These are phyloP conservation scores for Ampelomyces quisqualis DNA, from an alignment of 2,329 filamentous ascomycete genomes.

Conservation along the genomic window DNA sequence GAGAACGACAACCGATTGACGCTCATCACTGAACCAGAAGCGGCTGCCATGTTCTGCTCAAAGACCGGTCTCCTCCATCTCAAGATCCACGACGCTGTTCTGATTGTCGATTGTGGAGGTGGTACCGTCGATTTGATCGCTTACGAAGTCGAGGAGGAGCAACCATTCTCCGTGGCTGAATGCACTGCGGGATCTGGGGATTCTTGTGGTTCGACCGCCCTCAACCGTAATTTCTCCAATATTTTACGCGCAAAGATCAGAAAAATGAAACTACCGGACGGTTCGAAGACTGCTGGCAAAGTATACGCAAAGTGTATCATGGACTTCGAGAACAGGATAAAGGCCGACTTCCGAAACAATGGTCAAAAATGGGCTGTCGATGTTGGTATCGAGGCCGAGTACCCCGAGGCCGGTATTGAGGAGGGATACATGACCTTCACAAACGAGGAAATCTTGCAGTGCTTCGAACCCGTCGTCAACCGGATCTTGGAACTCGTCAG, in stretches of 20 bases:
- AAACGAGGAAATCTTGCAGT: slow-evolving; percentile 98
- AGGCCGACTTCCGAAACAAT: slow-evolving; percentile 98
- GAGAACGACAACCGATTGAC: slow-evolving; percentile 97
- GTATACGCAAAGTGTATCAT: slow-evolving; percentile 99
- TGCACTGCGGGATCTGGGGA: slow-evolving; percentile 97
- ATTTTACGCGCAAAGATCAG: slow-evolving; percentile 96
- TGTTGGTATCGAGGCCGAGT: slow-evolving; percentile 97
- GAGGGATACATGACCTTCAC: slow-evolving; percentile 99
- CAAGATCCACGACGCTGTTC: slow-evolving; percentile 96
- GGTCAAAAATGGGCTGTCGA: slow-evolving; percentile 99
- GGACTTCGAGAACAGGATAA: slow-evolving; percentile 99
- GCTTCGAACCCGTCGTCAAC: slow-evolving; percentile 98
- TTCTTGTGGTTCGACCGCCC: slow-evolving; percentile 94
- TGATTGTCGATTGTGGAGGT: slow-evolving; percentile 97
- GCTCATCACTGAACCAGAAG: slow-evolving; percentile 93
- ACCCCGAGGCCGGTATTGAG: slow-evolving; percentile 95
- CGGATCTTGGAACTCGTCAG: slow-evolving; percentile 92
- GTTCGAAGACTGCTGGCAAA: slow-evolving; percentile 94
- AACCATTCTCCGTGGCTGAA: slow-evolving; percentile 93
- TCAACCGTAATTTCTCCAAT: slow-evolving; percentile 98
- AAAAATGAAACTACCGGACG: slow-evolving; percentile 98
- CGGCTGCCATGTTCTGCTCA: slow-evolving; percentile 94
- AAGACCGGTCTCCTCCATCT: slow-evolving; percentile 95
- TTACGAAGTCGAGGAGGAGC: slow-evolving; percentile 97
- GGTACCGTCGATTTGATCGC: slow-evolving; percentile 98